Percentiles rank a stretch among this genome's conserved stretches.
Evolutionary conservation across 176 grass and related monocot species (phyloP).

Genomic region (Elaeis guineensis): DNA sequence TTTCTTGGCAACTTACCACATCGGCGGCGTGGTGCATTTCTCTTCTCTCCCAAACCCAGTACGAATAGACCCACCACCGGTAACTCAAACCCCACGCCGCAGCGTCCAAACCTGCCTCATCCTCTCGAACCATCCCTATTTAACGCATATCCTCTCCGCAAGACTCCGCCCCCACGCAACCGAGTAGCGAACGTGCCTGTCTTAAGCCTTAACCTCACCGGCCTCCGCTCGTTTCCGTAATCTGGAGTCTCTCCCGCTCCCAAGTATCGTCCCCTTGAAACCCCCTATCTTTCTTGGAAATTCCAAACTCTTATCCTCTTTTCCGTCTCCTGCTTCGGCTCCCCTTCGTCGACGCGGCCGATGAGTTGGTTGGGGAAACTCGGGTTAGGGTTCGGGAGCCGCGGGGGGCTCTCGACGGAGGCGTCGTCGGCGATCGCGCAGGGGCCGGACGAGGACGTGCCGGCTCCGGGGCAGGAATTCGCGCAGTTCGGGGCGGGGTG

Average conservation of each 20-base stretch:
- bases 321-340: conserved; percentile 5
- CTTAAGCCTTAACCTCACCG: conserved; percentile 37
- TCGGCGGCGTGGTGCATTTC: no score
- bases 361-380: conserved; percentile 99
- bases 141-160: no score
- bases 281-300: background rate
- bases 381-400: conserved; percentile 64
- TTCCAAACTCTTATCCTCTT: conserved; percentile 9
- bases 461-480: conserved; percentile 63
- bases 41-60: no score
- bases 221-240: conserved; percentile 9
- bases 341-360: conserved; percentile 11
- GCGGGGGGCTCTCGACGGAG: conserved; percentile 31
- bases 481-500: conserved; percentile 92
- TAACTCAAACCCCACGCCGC: no score
- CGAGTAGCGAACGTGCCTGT: conserved; percentile 24
- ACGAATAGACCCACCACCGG: no score
- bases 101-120: no score
- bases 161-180: no score
- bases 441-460: conserved; percentile 69
- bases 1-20: no score
- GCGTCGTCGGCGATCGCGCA: conserved; percentile 83
- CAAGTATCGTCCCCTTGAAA: background rate
- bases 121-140: no score
- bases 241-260: conserved; percentile 22